phyloP scores from a whole-genome alignment of 495 filamentous ascomycete genomes.

The Tuber aestivum region DNA sequence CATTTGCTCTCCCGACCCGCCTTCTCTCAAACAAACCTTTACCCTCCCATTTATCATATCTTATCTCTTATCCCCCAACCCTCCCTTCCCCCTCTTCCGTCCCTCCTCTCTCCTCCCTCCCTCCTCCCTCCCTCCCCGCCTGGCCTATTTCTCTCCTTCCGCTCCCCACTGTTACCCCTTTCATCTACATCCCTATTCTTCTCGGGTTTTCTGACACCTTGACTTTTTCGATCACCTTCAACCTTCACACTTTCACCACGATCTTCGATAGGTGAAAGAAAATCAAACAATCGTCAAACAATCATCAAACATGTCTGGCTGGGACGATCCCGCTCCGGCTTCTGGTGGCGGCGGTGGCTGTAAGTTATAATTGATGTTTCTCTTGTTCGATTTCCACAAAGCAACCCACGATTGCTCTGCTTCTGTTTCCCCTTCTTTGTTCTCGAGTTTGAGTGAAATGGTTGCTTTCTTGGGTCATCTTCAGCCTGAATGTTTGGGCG shows the following conservation, averaged over 20 bases:
- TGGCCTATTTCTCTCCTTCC: neutral
- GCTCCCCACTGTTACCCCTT: neutral
- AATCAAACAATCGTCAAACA: too few relatives aligned
- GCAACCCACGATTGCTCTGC: neutral
- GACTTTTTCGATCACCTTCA: neutral
- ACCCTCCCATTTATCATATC: too few relatives aligned
- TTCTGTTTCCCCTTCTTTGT: too few relatives aligned
- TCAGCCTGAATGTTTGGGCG: neutral
- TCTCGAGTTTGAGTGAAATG: neutral
- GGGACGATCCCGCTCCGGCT: conserved; percentile 17
- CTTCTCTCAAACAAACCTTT: neutral
- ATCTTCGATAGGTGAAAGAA: neutral
- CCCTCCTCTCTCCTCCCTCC: neutral
- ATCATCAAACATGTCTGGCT: conserved; percentile 27
- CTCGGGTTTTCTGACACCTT: neutral
- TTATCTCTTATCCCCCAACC: neutral
- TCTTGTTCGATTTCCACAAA: neutral
- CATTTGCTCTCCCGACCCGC: neutral
- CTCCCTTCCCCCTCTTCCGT: neutral
- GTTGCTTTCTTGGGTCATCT: neutral
- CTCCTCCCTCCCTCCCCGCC: neutral
- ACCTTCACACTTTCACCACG: neutral
- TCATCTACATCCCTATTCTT: neutral
- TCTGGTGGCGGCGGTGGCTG: conserved; percentile 12
- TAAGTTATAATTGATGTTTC: conserved; percentile 15